Evolutionary conservation across 1,284 basidiomycete genomes (phyloP), one percentile per base, ranked within the genome.

Genomic region (Ustilago hordei): DNA sequence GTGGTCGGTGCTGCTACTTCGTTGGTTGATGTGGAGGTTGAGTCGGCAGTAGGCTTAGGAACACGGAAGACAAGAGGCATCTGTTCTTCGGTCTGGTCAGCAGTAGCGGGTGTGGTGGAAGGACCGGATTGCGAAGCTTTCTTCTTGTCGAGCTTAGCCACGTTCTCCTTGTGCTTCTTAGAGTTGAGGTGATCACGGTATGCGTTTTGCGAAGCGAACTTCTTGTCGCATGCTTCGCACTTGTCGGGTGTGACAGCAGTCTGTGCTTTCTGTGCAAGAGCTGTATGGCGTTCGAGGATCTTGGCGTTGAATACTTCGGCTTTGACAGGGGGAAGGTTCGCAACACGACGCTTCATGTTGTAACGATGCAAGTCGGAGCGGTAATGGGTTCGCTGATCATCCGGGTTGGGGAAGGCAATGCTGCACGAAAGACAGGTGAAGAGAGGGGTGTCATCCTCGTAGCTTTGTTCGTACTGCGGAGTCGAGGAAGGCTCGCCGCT

Each of bases 341-440:
- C 95, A 19, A 98, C 94, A 43, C 95, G 91, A 75, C 97, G 92
- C 60, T 98, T 98, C 92, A 98, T 95, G 87, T 99, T 99, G 88
- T 99, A 99, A 60, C 95, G 90, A 87, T 99, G 97, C 86, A 94
- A 92, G 87, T 99, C 97, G 41, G 94, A 94, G 78, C 91, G 91
- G 87, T 97, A 98, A 86, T 99, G 97, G 0, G 89, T 88, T 72
- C 97, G 90, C 88, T 99, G 97, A 61, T 95, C 93, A 59, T 92
- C 91, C 11, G 95, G 91, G 31, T 91, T 90, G 58, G 90, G 87
- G 86, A 98, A 98, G 1, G 93, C 95, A 82, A 99, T 93, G 7
- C 91, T 90, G 87, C 96, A 99, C 78, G 95, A 94, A 23, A 97
- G 89, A 82, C 96, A 99, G 61, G 96, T 96, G 87, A 78, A 85